Evolutionary conservation across 2,329 filamentous ascomycete species (phyloP).

Genomic region (Colletotrichum tropicale): DNA sequence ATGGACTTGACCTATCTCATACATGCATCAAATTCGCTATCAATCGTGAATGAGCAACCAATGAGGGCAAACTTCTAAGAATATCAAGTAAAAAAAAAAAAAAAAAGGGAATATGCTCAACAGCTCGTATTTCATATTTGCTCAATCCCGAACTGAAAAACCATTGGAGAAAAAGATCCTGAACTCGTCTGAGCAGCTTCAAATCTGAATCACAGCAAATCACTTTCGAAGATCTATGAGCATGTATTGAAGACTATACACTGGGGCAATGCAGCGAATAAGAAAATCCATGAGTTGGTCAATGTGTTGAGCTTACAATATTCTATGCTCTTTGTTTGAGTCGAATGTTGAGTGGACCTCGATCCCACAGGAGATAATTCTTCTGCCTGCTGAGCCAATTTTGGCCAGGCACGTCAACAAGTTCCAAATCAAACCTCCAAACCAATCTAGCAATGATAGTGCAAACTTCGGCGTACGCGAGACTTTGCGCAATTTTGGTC

Average conservation of each 20-base stretch:
- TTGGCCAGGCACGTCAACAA: accelerated
- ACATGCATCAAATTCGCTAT: background rate
- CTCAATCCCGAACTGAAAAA: background rate
- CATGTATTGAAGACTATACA: too few species aligned
- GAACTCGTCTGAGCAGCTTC: accelerated
- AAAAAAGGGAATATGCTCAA: too few species aligned
- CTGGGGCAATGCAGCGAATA: accelerated
- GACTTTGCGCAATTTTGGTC: background rate
- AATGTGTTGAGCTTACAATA: too few species aligned
- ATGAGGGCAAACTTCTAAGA: too few species aligned
- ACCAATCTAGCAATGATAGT: background rate
- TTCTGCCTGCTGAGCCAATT: background rate
- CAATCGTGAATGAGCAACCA: background rate
- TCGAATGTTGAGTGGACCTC: background rate
- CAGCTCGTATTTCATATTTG: background rate
- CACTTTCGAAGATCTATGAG: too few species aligned
- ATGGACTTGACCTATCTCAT: background rate
- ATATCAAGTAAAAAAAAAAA: too few species aligned
- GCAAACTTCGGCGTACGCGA: background rate
- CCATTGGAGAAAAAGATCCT: too few species aligned
- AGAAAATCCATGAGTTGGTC: accelerated
- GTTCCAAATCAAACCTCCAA: background rate
- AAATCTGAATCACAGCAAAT: too few species aligned
- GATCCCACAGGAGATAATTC: background rate
- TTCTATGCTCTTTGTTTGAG: background rate